Conservation (phyloP, 495 filamentous ascomycete species). For the Recurvomyces mirabilis region DNA sequence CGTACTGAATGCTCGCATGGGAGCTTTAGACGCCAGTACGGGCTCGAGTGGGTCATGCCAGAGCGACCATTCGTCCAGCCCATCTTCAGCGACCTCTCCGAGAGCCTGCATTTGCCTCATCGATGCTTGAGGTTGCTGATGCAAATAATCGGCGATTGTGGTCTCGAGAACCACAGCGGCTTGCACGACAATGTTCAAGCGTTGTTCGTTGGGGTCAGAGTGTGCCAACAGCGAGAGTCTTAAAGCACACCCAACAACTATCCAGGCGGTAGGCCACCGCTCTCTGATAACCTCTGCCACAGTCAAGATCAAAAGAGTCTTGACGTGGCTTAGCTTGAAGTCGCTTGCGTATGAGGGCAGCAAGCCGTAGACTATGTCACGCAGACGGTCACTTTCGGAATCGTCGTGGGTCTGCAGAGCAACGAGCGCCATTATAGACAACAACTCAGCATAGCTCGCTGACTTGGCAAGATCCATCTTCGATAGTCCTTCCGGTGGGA, state of each 20-base stretch:
- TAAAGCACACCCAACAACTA: conserved; percentile 51
- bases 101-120: conserved; percentile 34
- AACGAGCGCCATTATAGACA: conserved; percentile 50
- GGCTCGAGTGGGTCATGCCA: conserved; percentile 35
- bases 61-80: conserved; percentile 61
- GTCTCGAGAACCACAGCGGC: conserved; percentile 59
- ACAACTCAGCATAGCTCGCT: conserved; percentile 52
- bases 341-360: background rate
- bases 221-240: conserved; percentile 29
- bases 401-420: conserved; percentile 29
- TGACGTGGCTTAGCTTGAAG: background rate
- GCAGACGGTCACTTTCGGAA: conserved; percentile 4
- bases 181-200: conserved; percentile 33
- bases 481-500: conserved; percentile 30
- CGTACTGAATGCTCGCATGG: conserved; percentile 48
- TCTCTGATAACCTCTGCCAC: conserved; percentile 48
- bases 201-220: background rate
- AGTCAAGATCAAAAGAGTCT: conserved; percentile 46
- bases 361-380: background rate
- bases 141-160: conserved; percentile 36
- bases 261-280: conserved; percentile 46
- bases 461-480: conserved; percentile 20
- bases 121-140: conserved; percentile 31
- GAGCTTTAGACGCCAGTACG: background rate
- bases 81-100: conserved; percentile 47